Evolutionary conservation across 176 grass and related monocot genomes (phyloP).

Genomic region (Puya raimondii): DNA sequence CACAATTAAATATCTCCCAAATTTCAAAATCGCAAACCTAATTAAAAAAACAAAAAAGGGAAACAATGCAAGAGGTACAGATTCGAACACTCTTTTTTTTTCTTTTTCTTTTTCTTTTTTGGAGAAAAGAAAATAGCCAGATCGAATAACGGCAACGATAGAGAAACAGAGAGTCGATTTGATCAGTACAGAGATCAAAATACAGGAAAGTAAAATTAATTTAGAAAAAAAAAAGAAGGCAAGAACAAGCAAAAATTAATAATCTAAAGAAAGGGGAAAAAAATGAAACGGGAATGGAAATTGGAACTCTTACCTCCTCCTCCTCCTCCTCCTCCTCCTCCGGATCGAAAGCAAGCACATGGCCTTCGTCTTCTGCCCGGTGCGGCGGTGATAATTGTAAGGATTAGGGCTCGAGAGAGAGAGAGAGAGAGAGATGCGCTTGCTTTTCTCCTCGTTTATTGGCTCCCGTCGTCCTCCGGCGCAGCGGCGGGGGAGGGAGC

Average conservation of each 20-base stretch:
- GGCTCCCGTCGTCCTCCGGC: slow-evolving; percentile 23
- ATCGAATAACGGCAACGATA: slow-evolving; percentile 22
- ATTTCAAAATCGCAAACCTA: too few species aligned
- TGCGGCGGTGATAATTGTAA: too few species aligned
- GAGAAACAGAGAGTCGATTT: slow-evolving; percentile 8
- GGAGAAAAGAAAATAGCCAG: slow-evolving; percentile 15
- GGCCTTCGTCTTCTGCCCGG: too few species aligned
- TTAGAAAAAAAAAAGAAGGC: slow-evolving; percentile 4
- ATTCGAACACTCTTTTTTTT: too few species aligned
- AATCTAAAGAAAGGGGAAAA: slow-evolving; percentile 11
- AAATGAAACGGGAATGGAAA: slow-evolving; percentile 28
- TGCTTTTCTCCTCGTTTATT: slow-evolving; percentile 27
- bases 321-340: not conserved
- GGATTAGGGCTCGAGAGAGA: not conserved
- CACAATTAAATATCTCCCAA: not conserved
- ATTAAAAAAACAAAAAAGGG: too few species aligned
- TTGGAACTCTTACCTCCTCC: slow-evolving; percentile 10
- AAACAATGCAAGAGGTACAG: too few species aligned
- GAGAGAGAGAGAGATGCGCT: slow-evolving; percentile 12
- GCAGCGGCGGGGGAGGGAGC: not conserved
- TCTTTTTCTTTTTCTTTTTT: not conserved
- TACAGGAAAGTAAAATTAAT: slow-evolving; percentile 31
- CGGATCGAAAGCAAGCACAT: too few species aligned
- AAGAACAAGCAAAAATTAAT: slow-evolving; percentile 28
- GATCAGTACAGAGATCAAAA: slow-evolving; percentile 14